phyloP scores from a whole-genome alignment of 345 rosid genomes.

The Sonneratia alba region DNA sequence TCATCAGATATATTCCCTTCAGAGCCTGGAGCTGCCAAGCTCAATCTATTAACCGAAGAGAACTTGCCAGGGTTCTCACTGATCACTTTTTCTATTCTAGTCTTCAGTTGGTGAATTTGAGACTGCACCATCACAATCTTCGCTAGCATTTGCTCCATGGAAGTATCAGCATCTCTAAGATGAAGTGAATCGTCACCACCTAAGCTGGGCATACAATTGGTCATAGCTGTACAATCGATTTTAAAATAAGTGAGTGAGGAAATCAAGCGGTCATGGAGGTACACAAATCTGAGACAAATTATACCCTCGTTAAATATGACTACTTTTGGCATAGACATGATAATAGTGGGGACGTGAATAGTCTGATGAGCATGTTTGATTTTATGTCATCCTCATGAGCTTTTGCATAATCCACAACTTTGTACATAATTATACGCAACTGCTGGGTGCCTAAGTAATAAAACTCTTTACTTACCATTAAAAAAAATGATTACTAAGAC shows the following conservation, averaged over 20 bases:
- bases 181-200: slow-evolving; percentile 33
- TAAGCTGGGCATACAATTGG: slow-evolving; percentile 22
- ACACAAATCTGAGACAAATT: neutral
- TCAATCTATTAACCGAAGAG: slow-evolving; percentile 36
- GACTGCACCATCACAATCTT: slow-evolving; percentile 49
- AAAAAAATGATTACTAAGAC: neutral
- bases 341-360: neutral
- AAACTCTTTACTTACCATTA: neutral
- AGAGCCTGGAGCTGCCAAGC: slow-evolving; percentile 26
- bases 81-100: slow-evolving; percentile 49
- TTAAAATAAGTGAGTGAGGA: neutral
- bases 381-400: too few relatives aligned
- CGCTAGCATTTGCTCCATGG: slow-evolving; percentile 43
- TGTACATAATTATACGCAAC: too few relatives aligned
- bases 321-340: neutral
- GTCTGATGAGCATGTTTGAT: too few relatives aligned
- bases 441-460: too few relatives aligned
- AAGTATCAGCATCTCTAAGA: slow-evolving; percentile 33
- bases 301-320: too few relatives aligned
- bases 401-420: too few relatives aligned
- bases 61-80: slow-evolving; percentile 50
- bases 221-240: neutral
- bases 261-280: neutral
- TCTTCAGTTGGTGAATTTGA: slow-evolving; percentile 37
- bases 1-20: slow-evolving; percentile 27